phyloP scores from a whole-genome alignment of 352 stramenopile genomes.

The Phytophthora meadii region DNA sequence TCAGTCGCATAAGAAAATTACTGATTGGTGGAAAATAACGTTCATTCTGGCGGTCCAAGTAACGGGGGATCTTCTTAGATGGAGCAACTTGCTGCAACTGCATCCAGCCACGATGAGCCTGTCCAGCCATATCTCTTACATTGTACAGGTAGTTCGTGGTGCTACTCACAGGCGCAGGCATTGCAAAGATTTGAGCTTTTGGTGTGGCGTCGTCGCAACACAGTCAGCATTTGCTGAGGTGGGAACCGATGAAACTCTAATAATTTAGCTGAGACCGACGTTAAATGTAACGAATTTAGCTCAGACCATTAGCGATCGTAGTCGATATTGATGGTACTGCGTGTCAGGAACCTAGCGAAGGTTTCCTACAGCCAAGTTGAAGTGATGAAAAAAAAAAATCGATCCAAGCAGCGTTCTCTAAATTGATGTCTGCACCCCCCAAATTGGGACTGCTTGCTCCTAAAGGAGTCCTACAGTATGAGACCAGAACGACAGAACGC shows the following conservation, averaged over 20 bases:
- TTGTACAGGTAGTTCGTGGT: conserved; percentile 14
- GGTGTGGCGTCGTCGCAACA: conserved; percentile 2
- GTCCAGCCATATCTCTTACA: conserved; percentile 13
- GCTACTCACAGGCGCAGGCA: conserved; percentile 12
- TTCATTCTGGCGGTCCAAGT: conserved; percentile 32
- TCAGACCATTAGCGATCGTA: conserved; percentile 1
- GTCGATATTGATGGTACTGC: background rate
- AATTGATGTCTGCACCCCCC: conserved; percentile 4
- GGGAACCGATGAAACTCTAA: background rate
- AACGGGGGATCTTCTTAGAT: background rate
- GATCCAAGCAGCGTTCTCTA: conserved; percentile 1
- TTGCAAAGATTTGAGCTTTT: conserved; percentile 16
- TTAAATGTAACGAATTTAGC: conserved; percentile 1
- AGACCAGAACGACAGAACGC: conserved; percentile 11
- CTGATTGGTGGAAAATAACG: conserved; percentile 19
- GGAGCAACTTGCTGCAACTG: background rate
- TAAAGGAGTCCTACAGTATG: background rate
- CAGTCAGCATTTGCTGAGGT: background rate
- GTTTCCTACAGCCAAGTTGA: conserved; percentile 2
- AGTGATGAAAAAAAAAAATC: background rate
- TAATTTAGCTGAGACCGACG: background rate
- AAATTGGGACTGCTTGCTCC: conserved; percentile 1
- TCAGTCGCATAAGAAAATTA: conserved; percentile 5
- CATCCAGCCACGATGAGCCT: conserved; percentile 1
- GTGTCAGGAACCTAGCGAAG: conserved; percentile 10